Conservation (phyloP, 139 green algal species). For the Chlamydomonas schloesseri region DNA sequence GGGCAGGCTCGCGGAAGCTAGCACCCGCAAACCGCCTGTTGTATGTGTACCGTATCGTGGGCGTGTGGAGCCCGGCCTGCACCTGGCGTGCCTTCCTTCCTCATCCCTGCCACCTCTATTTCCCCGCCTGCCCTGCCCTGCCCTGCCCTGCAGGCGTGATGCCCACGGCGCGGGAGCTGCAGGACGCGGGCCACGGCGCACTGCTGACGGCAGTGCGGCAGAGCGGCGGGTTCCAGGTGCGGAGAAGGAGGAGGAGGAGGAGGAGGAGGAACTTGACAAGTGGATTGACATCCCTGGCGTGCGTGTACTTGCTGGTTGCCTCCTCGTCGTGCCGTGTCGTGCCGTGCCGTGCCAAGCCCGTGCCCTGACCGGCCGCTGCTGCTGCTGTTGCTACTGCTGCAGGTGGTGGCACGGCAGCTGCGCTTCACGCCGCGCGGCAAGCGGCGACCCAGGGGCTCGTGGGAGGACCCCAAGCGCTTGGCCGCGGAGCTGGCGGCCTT, state of each 20-base stretch:
- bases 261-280: too few species aligned
- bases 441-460: neutral
- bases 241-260: neutral
- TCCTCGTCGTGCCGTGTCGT: neutral
- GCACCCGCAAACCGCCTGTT: too few species aligned
- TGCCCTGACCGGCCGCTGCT: too few species aligned
- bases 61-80: too few species aligned
- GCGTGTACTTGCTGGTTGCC: neutral
- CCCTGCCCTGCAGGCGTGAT: conserved; percentile 9
- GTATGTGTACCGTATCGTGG: too few species aligned
- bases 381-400: neutral
- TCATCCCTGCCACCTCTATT: too few species aligned
- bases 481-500: neutral
- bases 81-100: too few species aligned
- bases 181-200: neutral
- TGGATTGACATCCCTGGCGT: too few species aligned
- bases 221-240: neutral
- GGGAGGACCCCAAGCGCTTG: neutral
- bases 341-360: too few species aligned
- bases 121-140: too few species aligned
- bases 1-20: too few species aligned
- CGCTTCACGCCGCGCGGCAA: neutral
- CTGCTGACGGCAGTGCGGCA: conserved; percentile 15
- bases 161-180: conserved; percentile 3
- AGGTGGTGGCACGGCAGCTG: neutral